Evolutionary conservation across 805 yeast species (phyloP).

Genomic region (Hagleromyces aurorensis): DNA sequence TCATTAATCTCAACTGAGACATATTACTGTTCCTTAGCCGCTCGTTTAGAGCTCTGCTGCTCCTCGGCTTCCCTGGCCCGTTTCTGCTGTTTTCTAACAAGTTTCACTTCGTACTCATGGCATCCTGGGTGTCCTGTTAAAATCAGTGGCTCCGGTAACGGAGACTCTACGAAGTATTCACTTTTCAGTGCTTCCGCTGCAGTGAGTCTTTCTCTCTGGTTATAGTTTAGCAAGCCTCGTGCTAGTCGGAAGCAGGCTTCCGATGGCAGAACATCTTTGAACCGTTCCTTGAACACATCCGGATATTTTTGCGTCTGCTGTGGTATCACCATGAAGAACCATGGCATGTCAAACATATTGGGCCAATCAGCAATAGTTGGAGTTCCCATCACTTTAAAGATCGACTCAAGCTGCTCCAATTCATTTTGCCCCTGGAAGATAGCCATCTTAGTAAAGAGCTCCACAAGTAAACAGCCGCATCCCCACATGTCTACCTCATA

Average conservation of each 20-base stretch:
- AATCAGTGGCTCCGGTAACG: constrained; percentile 51
- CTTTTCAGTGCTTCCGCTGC: constrained; percentile 67
- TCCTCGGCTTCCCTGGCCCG: constrained; percentile 16
- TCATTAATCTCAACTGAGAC: no score
- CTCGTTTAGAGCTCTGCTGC: constrained; percentile 9
- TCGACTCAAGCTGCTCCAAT: constrained; percentile 68
- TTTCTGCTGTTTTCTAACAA: constrained; percentile 58
- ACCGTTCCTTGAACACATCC: constrained; percentile 36
- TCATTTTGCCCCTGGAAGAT: constrained; percentile 87
- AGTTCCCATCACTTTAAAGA: constrained; percentile 81
- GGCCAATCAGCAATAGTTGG: constrained; percentile 75
- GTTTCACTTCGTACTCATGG: constrained; percentile 77
- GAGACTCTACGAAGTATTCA: constrained; percentile 63
- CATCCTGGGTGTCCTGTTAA: constrained; percentile 71
- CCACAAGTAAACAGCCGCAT: constrained; percentile 83
- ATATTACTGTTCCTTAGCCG: constrained; percentile 5
- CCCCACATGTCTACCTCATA: constrained; percentile 96
- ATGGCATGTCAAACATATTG: constrained; percentile 66
- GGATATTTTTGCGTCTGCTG: constrained; percentile 25
- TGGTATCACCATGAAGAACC: constrained; percentile 85
- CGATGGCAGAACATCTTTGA: constrained; percentile 37
- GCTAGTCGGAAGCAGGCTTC: constrained; percentile 60
- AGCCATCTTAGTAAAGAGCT: constrained; percentile 66
- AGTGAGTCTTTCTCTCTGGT: constrained; percentile 60
- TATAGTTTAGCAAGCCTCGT: constrained; percentile 47